Conservation (phyloP, 805 yeast species). For the Barnettozyma botsteinii region DNA sequence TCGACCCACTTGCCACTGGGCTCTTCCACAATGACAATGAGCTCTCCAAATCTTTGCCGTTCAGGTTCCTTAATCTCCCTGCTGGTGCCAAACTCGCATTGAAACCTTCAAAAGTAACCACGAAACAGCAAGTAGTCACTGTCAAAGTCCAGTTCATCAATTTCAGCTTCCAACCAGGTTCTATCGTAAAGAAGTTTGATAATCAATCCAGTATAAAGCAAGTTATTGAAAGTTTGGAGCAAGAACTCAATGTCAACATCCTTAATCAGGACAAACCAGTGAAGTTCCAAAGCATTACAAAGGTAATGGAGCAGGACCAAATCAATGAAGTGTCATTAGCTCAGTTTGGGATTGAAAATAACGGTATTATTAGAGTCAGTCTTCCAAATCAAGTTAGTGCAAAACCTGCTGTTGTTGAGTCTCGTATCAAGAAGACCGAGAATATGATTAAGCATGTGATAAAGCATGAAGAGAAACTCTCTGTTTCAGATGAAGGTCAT, state of each 20-base stretch:
- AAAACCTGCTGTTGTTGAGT: conserved; percentile 1
- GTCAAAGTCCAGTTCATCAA: conserved; percentile 29
- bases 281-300: conserved; percentile 20
- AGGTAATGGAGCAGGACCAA: conserved; percentile 12
- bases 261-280: conserved; percentile 13
- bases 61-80: conserved; percentile 38
- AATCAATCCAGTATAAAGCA: conserved; percentile 12
- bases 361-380: conserved; percentile 23
- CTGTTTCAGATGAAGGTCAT: background rate
- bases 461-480: background rate
- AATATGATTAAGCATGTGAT: background rate
- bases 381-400: conserved; percentile 1
- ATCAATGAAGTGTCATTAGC: conserved; percentile 9
- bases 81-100: conserved; percentile 38
- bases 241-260: conserved; percentile 14
- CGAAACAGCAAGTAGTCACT: conserved; percentile 19
- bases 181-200: conserved; percentile 23
- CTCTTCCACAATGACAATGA: conserved; percentile 28
- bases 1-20: conserved; percentile 25
- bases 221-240: conserved; percentile 16
- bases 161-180: conserved; percentile 19
- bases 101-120: conserved; percentile 6
- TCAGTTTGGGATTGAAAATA: conserved; percentile 22
- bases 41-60: conserved; percentile 36
- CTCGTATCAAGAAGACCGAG: background rate